Conservation (phyloP, 345 rosid species). For the Salix caprea region DNA sequence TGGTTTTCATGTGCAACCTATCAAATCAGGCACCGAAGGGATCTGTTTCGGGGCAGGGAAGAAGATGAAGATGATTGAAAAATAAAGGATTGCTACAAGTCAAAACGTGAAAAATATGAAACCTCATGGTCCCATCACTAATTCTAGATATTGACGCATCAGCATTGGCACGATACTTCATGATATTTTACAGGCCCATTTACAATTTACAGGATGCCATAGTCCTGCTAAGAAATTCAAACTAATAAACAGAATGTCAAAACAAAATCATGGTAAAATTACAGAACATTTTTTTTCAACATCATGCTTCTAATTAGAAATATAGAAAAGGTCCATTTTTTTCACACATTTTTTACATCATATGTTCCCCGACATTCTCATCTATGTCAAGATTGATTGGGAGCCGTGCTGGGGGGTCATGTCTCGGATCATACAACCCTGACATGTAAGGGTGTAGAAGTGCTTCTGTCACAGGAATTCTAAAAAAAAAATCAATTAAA, state of each 20-base stretch:
- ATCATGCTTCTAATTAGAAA: not conserved
- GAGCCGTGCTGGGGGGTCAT: no score
- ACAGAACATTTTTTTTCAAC: not conserved
- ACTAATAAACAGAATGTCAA: conserved; percentile 3
- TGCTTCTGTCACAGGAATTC: no score
- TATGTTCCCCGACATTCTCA: no score
- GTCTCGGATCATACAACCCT: no score
- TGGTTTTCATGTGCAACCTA: not conserved
- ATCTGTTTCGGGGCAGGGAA: not conserved
- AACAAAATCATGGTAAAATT: conserved; percentile 14
- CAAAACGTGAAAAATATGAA: not conserved
- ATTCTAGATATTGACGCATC: not conserved
- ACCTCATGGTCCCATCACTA: not conserved
- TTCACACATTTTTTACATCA: no score
- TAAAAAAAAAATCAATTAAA: no score
- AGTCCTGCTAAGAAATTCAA: not conserved
- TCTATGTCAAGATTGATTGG: no score
- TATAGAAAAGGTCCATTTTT: no score
- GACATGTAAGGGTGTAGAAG: no score
- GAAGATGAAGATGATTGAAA: not conserved
- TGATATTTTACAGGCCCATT: not conserved
- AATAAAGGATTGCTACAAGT: not conserved
- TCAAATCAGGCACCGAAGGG: not conserved
- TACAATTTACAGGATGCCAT: conserved; percentile 14
- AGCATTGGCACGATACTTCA: not conserved